A percentile compares a stretch with the other conserved stretches of the same genome.
Conservation (phyloP, 108 stramenopile species). For the Skeletonema potamos region DNA sequence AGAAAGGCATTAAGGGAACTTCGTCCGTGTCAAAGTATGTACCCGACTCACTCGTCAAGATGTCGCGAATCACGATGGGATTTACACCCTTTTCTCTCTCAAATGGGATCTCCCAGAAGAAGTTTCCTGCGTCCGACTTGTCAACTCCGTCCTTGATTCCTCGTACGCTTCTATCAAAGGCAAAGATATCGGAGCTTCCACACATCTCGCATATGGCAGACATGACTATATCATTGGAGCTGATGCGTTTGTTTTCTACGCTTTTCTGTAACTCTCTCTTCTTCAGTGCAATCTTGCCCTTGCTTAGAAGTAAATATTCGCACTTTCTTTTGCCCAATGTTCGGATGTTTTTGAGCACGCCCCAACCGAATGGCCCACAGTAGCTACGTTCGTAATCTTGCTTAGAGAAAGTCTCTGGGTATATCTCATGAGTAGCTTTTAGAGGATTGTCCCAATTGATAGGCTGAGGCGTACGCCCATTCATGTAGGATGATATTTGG, state of each 20-base stretch:
- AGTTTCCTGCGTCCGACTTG: conserved; percentile 36
- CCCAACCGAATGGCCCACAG: conserved; percentile 45
- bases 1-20: conserved; percentile 45
- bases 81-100: conserved; percentile 18
- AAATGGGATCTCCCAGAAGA: conserved; percentile 48
- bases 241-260: background rate
- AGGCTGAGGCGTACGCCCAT: conserved; percentile 24
- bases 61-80: conserved; percentile 30
- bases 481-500: conserved; percentile 51
- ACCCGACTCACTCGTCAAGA: conserved; percentile 28
- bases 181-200: conserved; percentile 47
- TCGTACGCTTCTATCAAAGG: conserved; percentile 45
- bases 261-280: conserved; percentile 27
- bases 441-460: conserved; percentile 50
- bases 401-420: conserved; percentile 43
- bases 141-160: conserved; percentile 46
- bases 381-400: conserved; percentile 46
- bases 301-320: conserved; percentile 36
- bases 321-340: conserved; percentile 28
- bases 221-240: conserved; percentile 47
- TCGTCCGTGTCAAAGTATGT: conserved; percentile 38
- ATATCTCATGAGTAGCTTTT: conserved; percentile 46
- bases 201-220: conserved; percentile 46
- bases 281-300: conserved; percentile 39
- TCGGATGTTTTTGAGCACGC: conserved; percentile 40